Base-by-base conservation (phyloP, 2,329 filamentous ascomycete genomes). In the Neopestalotiopsis clavispora region DNA sequence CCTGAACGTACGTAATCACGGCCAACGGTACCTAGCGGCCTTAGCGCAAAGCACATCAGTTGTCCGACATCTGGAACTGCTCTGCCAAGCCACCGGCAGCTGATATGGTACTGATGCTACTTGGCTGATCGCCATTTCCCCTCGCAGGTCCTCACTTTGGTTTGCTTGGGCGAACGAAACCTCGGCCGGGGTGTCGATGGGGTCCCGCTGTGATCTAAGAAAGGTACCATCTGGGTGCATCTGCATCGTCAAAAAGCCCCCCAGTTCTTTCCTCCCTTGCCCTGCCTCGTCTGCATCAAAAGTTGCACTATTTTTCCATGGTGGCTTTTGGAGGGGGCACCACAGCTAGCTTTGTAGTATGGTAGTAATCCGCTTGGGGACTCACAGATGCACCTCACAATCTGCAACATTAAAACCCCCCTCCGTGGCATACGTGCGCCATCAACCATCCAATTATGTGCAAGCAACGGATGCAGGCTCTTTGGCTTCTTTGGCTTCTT, bases 301-400 rank as follows among this genome's bases (percentile, higher is more conserved):
- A 52, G 45, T 20, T n/a, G 45, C 45, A 52, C 45, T 52, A 52
- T 23, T 52, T 52, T n/a, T 52, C 45, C 45, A 52, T 23, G 45
- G 45, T 20, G 45, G 45, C 45, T n/a, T 52, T 52, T 52, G 45
- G 45, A 59, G 57, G 57, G 57, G 57, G 57, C 28, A 23, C 57
- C 30, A 34, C 57, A 59, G 57, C 23, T 30, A 59, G 28, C 34
- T 38, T 38, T 38, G 34, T 38, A 38, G 34, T 38, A 38, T 28
- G 12, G 23, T 34, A 23, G 17, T 23, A 57, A 30, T 58, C 45
- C 14, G 20, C 42, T 52, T 30, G 40, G 20, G 45, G 17, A 10
- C 45, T 52, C 45, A 52, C 17, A 17, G 17, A 66, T 57, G 64
- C 64, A 66, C 64, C 64, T 66, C 64, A 34, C 28, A 66, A 66